Evolutionary conservation across 805 yeast genomes (phyloP).

Genomic region (Kodamaea neixiangensis): DNA sequence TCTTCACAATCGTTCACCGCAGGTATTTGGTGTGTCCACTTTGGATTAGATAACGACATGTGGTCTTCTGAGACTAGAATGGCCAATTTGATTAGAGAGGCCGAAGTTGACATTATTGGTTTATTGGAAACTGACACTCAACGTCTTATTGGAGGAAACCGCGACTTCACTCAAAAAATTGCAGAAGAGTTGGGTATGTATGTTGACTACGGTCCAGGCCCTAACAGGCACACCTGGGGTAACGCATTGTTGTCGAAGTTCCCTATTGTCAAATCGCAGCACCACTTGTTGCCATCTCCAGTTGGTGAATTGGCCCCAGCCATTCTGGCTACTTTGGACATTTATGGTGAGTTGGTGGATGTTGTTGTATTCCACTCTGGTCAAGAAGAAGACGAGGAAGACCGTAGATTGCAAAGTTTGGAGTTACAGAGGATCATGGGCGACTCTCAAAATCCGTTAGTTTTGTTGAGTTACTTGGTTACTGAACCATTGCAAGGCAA

Average conservation of each 20-base stretch:
- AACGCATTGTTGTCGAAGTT: slow-evolving; percentile 88
- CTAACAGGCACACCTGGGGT: slow-evolving; percentile 98
- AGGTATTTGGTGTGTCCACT: slow-evolving; percentile 98
- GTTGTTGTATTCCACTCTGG: slow-evolving; percentile 97
- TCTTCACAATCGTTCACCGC: slow-evolving; percentile 78
- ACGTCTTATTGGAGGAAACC: slow-evolving; percentile 89
- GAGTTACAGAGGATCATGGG: slow-evolving; percentile 81
- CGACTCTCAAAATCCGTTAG: slow-evolving; percentile 75
- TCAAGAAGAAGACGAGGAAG: slow-evolving; percentile 96
- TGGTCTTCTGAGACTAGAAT: slow-evolving; percentile 95
- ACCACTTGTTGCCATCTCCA: slow-evolving; percentile 92
- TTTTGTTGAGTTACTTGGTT: slow-evolving; percentile 86
- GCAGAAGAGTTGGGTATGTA: slow-evolving; percentile 95
- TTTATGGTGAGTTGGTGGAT: slow-evolving; percentile 84
- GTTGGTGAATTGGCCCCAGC: slow-evolving; percentile 99
- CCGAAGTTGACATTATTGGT: slow-evolving; percentile 90
- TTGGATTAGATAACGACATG: slow-evolving; percentile 96
- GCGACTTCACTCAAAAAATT: slow-evolving; percentile 87
- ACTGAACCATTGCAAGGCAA: slow-evolving; percentile 87
- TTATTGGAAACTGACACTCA: slow-evolving; percentile 92
- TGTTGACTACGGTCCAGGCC: slow-evolving; percentile 97
- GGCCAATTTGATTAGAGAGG: slow-evolving; percentile 78
- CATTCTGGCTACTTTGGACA: slow-evolving; percentile 90
- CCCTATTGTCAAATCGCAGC: slow-evolving; percentile 89
- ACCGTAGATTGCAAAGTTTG: slow-evolving; percentile 81